Base-by-base conservation (phyloP, 2,329 filamentous ascomycete species). In the Penicillium sp. region DNA sequence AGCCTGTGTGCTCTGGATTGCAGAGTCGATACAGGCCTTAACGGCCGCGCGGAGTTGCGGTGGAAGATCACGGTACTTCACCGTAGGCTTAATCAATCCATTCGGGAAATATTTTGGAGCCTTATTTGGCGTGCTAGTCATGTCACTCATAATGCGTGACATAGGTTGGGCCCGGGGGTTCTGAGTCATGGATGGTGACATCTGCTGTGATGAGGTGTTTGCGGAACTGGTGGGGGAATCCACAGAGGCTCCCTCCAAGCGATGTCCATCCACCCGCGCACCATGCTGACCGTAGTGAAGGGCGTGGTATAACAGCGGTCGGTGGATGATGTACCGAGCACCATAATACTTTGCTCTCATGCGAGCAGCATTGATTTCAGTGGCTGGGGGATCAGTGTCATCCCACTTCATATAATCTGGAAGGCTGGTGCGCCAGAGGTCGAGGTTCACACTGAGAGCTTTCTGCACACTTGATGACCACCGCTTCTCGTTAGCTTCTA, bases 341-440 rank as follows among this genome's bases (percentile, higher is more conserved):
- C 95, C 95, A 81, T 93, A 98, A 74, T 95, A 98, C 73, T 99
- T 98, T 14, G 90, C 95, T 43, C 93, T 87, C 59, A 98, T 81
- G 22, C 95, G 86, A 31, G 93, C 93, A 13, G 86, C 81, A 16
- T 97, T 86, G 58, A 98, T 92, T 49, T 96, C 87, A 0, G 70
- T 73, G 0, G 92, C 84, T 1, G 91, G 91, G 4, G 82, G 81
- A 54, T 96, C 90, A 2, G 81, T 74, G 58, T 91, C 89, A 2
- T 82, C 71, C 80, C 89, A 90, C 54, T 76, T 74, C 83, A 93
- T 68, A 3, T 68, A 59, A 1, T 72, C 61, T 0, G 82, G 81
- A 5, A 86, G 74, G 13, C 77, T 74, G n/a, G 65, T 65, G 50
- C 83, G 77, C 83, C 84, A 87, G n/a, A 74, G 72, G 48, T 81